Base-by-base conservation (phyloP, 2,329 filamentous ascomycete genomes). In the Monilinia laxa region DNA sequence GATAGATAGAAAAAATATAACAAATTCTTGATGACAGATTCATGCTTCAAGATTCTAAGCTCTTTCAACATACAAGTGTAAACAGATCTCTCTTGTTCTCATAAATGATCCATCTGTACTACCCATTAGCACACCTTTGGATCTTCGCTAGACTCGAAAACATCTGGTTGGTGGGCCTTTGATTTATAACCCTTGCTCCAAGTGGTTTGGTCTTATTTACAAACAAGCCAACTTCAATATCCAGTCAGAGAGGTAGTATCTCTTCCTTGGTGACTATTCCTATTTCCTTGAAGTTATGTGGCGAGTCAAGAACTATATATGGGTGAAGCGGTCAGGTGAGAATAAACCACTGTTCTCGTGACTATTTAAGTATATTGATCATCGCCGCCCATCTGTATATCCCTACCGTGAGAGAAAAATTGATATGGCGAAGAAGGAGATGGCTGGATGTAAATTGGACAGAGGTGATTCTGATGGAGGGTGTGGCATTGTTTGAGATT, bases 11-110 rank as follows among this genome's bases (percentile, higher is more conserved):
- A 38, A 4, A 11, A 25, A 51, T 12, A 51, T 38, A 51, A 38
- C 12, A 6, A 38, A 38, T 4, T 11, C 10, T n/a, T 31, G 25
- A 49, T 31, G 28, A 35, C n/a, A 1, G 2, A 47, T 35, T 59
- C 10, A 31, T 31, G 11, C 25, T 23, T 35, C 20, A 47, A 59
- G 56, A 59, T 59, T 20, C 28, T 18, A 31, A 25, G 31, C 31
- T 40, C 18, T 16, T 53, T 57, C 40, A 64, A 53, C 40, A 58
- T 18, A 28, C 25, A 31, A 49, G 16, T 12, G 52, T 35, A 64
- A 64, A 58, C 16, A n/a, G 14, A 12, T 57, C 53, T 31, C 28
- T 58, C n/a, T 40, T 64, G 16, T 64, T 28, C 28, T 57, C 7
- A 64, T 25, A 57, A 64, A 57, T 10, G 52, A 40, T 47, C 62